Evolutionary conservation across 2,329 filamentous ascomycete species (phyloP).

Genomic region (Penicillium oxalicum): DNA sequence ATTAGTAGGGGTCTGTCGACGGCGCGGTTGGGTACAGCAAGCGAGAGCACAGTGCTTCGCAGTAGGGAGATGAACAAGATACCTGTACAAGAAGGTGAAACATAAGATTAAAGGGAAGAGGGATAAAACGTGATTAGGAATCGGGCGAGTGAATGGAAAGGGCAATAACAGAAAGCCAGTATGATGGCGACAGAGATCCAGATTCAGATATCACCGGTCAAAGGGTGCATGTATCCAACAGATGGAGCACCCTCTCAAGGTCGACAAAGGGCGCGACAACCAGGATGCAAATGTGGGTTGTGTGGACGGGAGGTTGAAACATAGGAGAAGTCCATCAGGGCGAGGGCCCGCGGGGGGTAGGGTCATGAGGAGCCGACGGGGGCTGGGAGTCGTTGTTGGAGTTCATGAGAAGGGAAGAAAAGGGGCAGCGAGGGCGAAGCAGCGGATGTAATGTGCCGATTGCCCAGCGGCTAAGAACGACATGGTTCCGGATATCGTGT

Average conservation of each 20-base stretch:
- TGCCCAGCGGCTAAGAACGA: slow-evolving; percentile 6
- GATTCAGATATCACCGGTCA: slow-evolving; percentile 7
- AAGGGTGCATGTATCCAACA: not conserved
- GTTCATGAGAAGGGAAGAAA: slow-evolving; percentile 8
- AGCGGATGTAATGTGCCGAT: not conserved
- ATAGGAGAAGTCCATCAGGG: slow-evolving; percentile 11
- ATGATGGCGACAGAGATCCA: slow-evolving; percentile 22
- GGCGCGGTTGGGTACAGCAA: slow-evolving; percentile 26
- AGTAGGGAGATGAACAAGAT: slow-evolving; percentile 6
- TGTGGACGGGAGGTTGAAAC: slow-evolving; percentile 2
- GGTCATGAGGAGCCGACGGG: too few species aligned
- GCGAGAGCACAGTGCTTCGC: slow-evolving; percentile 16
- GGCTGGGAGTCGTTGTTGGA: not conserved
- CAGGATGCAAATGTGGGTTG: slow-evolving; percentile 5
- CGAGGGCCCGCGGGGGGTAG: not conserved
- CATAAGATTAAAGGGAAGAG: slow-evolving; percentile 29
- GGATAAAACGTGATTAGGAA: slow-evolving; percentile 21
- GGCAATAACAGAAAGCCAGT: slow-evolving; percentile 14
- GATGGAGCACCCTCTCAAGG: not conserved
- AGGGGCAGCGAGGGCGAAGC: slow-evolving; percentile 5
- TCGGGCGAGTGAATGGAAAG: slow-evolving; percentile 23
- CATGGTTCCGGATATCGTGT: slow-evolving; percentile 9
- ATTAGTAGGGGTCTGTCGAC: slow-evolving; percentile 13
- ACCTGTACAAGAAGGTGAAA: slow-evolving; percentile 27
- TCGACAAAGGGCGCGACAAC: not conserved